These are phyloP conservation scores for Naganishia kalamii DNA, from an alignment of 768 basidiomycete species.

Conservation along the genomic window DNA sequence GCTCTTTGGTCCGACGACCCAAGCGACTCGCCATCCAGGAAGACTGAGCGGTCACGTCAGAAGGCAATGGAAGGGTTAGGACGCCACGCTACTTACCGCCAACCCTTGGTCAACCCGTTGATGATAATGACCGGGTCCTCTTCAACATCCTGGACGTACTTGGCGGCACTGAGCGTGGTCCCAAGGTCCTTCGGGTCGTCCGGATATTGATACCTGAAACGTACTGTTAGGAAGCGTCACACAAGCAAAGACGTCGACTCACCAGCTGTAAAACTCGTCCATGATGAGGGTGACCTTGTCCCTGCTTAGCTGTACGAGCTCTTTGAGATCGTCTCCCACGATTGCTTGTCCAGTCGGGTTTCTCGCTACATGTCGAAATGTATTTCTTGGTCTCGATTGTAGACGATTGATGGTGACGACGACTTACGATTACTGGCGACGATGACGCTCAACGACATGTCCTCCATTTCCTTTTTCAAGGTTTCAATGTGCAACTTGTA, in stretches of 20 bases:
- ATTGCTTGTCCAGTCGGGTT: constrained; percentile 92
- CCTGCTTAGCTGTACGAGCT: constrained; percentile 65
- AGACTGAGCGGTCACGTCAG: constrained; percentile 38
- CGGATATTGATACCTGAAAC: constrained; percentile 65
- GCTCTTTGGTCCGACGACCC: constrained; percentile 84
- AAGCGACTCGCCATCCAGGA: constrained; percentile 86
- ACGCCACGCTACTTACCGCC: constrained; percentile 46
- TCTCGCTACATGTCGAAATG: constrained; percentile 50
- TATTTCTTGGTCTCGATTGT: not conserved
- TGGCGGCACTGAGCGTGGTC: constrained; percentile 71
- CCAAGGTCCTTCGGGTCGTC: constrained; percentile 68
- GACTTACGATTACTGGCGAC: constrained; percentile 68
- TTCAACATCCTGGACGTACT: constrained; percentile 80
- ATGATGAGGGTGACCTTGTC: constrained; percentile 66
- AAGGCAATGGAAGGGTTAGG: not conserved
- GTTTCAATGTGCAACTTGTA: constrained; percentile 76
- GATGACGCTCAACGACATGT: constrained; percentile 75
- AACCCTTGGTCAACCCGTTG: constrained; percentile 89
- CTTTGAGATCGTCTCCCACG: constrained; percentile 69
- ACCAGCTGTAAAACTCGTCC: constrained; percentile 76
- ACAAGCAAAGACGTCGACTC: not conserved
- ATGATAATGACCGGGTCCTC: constrained; percentile 77
- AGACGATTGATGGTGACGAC: too few species aligned
- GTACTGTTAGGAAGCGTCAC: too few species aligned
- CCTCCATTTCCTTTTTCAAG: constrained; percentile 73